These are phyloP conservation scores for Alternaria metachromatica DNA, from an alignment of 2,329 filamentous ascomycete genomes.

Conservation along the genomic window DNA sequence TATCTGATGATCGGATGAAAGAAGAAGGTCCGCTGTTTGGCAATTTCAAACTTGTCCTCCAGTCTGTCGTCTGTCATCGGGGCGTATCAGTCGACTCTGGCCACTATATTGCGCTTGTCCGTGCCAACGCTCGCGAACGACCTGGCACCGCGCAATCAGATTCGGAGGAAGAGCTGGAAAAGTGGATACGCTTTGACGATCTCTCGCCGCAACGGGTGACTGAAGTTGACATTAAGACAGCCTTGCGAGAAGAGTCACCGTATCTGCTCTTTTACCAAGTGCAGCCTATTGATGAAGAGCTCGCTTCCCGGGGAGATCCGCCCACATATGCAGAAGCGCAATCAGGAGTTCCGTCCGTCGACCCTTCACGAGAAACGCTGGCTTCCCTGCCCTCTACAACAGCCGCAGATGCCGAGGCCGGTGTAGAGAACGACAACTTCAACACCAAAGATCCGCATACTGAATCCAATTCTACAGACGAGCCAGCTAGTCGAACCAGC, in stretches of 20 bases:
- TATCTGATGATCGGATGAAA: constrained; percentile 76
- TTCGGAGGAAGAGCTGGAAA: constrained; percentile 53
- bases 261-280: constrained; percentile 97
- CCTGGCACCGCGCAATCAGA: constrained; percentile 55
- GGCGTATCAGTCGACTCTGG: constrained; percentile 85
- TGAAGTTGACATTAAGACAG: constrained; percentile 77
- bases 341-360: constrained; percentile 23
- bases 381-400: constrained; percentile 21
- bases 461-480: constrained; percentile 26
- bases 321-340: constrained; percentile 51
- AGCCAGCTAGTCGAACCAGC: constrained; percentile 40
- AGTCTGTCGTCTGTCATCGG: constrained; percentile 91
- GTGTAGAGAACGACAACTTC: constrained; percentile 34
- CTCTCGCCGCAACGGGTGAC: constrained; percentile 74
- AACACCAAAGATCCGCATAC: constrained; percentile 18
- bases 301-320: constrained; percentile 47
- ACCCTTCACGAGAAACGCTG: constrained; percentile 41
- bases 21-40: constrained; percentile 73
- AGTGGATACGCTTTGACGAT: constrained; percentile 93
- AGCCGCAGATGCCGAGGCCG: constrained; percentile 26
- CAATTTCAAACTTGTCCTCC: constrained; percentile 92
- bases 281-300: constrained; percentile 78
- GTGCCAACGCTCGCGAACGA: constrained; percentile 62
- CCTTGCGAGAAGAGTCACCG: constrained; percentile 84
- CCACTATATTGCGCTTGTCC: constrained; percentile 87